phyloP scores from a whole-genome alignment of 2,329 filamentous ascomycete genomes.

The Pseudogymnoascus sp. region DNA sequence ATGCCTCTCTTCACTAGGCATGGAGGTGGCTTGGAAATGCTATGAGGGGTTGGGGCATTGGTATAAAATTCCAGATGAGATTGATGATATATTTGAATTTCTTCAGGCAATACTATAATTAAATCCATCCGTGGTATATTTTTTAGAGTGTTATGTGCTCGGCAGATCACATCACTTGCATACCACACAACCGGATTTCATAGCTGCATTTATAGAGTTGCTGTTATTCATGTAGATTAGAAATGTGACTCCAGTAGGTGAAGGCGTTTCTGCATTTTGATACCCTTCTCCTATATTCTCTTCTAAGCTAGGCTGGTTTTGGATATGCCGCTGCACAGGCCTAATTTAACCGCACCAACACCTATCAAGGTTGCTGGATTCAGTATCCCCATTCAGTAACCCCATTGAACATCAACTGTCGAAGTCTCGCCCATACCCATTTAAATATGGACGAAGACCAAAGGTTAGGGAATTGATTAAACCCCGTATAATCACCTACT shows the following conservation, averaged over 20 bases:
- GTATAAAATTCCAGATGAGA: constrained; percentile 42
- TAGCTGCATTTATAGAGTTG: neutral
- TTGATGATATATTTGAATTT: constrained; percentile 39
- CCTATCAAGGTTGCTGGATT: neutral
- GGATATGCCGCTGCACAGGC: no score
- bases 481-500: neutral
- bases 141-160: neutral
- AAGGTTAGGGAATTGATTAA: neutral
- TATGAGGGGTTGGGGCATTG: constrained; percentile 41
- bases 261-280: no score
- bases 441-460: neutral
- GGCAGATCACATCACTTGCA: neutral
- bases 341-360: neutral
- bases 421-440: neutral
- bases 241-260: no score
- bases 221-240: no score
- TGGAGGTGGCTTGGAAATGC: constrained; percentile 32
- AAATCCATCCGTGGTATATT: neutral
- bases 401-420: neutral
- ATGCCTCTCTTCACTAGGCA: constrained; percentile 29
- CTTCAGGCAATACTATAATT: constrained; percentile 16
- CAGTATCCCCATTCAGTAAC: neutral
- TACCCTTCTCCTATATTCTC: no score
- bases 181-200: neutral
- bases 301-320: no score